A percentile compares a stretch with the other conserved stretches of the same genome.
phyloP scores from a whole-genome alignment of 257 asterid species.

The Salvia miltiorrhiza region DNA sequence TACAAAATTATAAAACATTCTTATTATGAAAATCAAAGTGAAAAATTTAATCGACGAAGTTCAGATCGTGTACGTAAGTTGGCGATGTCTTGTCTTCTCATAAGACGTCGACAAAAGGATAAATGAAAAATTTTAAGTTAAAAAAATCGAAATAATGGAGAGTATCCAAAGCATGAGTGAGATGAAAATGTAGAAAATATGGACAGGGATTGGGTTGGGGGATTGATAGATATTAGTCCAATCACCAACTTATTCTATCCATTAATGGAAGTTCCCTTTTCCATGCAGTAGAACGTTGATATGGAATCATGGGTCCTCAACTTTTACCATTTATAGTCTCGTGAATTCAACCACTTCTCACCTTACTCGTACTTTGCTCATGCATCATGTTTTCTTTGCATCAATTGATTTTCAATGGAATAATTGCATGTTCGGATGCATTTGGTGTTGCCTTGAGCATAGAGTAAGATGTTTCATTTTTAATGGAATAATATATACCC shows the following conservation, averaged over 20 bases:
- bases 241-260: background rate
- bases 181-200: background rate
- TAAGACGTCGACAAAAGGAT: background rate
- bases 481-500: background rate
- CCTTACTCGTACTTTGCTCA: background rate
- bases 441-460: background rate
- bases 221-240: background rate
- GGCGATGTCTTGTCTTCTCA: background rate
- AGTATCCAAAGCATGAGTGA: background rate
- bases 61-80: too few relatives aligned
- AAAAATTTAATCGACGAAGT: too few relatives aligned
- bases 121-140: background rate
- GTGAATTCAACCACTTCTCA: background rate
- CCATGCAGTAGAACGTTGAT: background rate
- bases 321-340: too few relatives aligned
- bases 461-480: background rate
- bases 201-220: background rate
- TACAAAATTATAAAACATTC: too few relatives aligned
- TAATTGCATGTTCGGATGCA: background rate
- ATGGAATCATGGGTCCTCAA: too few relatives aligned
- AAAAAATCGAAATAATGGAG: background rate
- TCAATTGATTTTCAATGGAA: background rate
- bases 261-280: background rate
- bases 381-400: conserved; percentile 1
- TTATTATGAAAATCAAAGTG: too few relatives aligned